Base-by-base conservation (phyloP, 2,329 filamentous ascomycete species). In the Aspergillus ruber region DNA sequence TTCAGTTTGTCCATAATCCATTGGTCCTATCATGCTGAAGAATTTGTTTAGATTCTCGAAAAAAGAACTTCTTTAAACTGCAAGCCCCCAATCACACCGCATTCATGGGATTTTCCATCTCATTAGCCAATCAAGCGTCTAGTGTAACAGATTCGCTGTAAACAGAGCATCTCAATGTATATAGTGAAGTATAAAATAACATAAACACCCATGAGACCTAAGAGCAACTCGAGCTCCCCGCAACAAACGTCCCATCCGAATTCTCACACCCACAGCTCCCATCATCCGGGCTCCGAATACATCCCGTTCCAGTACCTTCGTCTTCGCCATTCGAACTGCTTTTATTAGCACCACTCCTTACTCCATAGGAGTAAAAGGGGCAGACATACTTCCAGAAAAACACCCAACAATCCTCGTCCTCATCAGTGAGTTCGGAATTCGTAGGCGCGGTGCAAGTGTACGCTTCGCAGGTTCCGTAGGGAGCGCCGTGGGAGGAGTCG, bases 401-500 rank as follows among this genome's bases (percentile, higher is more conserved):
- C 1, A 68, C 68, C 71, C 71, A 74, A 54, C 58, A 71, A 50
- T 71, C 69, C 1, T 55, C 55, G 15, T 64, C 54, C 38, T 48
- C 47, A n/a, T 61, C 56, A 10, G 51, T 53, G 54, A 72, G 51
- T 6, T 63, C 56, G 2, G 55, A 51, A 8, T 47, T 56, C 0
- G 61, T 62, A 0, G 70, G 68, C 4, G 64, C 53, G 7, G 60
- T 53, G 55, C 69, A 73, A 1, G 67, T 72, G 54, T 73, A 74
- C 1, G 70, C 69, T 21, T 51, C 59, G 58, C 71, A 77, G 4
- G 72, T 76, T 1, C 74, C 74, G 55, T 77, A 77, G 2, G 74
- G 74, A 2, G 65, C 68, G 20, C 74, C 75, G 49, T 74, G 46
- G 50, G 56, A 56, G 18, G 49, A 52, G 52, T 76, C 70, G 55